phyloP scores from a whole-genome alignment of 306 rosid species.

The Hippophae rhamnoides region DNA sequence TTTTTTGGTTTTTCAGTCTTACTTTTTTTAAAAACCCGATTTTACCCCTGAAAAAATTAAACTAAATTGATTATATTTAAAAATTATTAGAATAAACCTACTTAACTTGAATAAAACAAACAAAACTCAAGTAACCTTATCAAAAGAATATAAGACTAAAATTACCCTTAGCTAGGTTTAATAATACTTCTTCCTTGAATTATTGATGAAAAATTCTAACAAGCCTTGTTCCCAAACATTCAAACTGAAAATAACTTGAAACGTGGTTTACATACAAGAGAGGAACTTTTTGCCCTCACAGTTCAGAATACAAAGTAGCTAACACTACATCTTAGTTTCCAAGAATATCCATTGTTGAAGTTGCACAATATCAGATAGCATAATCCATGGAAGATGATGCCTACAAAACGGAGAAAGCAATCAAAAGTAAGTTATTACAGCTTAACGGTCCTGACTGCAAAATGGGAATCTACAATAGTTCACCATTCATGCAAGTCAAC shows the following conservation, averaged over 20 bases:
- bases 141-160: no score
- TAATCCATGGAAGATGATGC: slow-evolving; percentile 19
- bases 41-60: no score
- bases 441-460: not conserved
- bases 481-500: slow-evolving; percentile 21
- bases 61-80: no score
- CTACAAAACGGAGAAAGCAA: slow-evolving; percentile 31
- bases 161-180: no score
- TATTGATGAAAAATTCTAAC: no score
- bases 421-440: not conserved
- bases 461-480: not conserved
- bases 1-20: no score
- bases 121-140: no score
- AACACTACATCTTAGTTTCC: not conserved
- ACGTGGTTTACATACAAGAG: slow-evolving; percentile 11
- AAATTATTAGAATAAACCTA: no score
- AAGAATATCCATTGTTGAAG: slow-evolving; percentile 12
- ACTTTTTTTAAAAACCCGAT: no score
- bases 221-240: not conserved
- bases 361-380: slow-evolving; percentile 3
- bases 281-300: slow-evolving; percentile 1
- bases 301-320: slow-evolving; percentile 5
- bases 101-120: no score
- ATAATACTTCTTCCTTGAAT: no score
- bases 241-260: slow-evolving; percentile 12